Evolutionary conservation across 768 basidiomycete species (phyloP).

Genomic region (Lyophyllum shimeji): DNA sequence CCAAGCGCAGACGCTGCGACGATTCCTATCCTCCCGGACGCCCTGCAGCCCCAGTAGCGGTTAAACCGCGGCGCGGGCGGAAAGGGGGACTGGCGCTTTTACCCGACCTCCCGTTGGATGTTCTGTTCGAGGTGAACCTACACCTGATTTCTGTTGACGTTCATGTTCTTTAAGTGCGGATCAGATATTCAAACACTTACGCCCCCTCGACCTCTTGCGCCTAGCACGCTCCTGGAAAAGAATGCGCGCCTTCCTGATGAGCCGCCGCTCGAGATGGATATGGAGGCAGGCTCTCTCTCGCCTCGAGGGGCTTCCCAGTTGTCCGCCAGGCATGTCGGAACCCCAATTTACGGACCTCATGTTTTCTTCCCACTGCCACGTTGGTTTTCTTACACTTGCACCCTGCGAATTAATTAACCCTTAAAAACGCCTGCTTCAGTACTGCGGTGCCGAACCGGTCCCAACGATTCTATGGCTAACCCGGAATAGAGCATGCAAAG

Average conservation of each 20-base stretch:
- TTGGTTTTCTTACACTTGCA: constrained; percentile 21
- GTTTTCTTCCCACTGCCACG: constrained; percentile 44
- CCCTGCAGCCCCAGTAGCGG: background rate
- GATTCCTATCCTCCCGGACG: background rate
- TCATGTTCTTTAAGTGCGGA: background rate
- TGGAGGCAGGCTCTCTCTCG: constrained; percentile 41
- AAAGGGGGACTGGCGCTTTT: constrained; percentile 12
- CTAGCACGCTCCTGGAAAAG: constrained; percentile 42
- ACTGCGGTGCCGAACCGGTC: constrained; percentile 17
- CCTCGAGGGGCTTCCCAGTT: constrained; percentile 39
- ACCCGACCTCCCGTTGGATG: constrained; percentile 16
- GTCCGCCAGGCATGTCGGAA: constrained; percentile 43
- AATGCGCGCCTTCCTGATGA: constrained; percentile 41
- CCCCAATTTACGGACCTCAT: constrained; percentile 43
- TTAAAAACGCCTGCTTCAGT: constrained; percentile 13
- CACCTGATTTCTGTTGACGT: background rate
- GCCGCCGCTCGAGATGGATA: constrained; percentile 34
- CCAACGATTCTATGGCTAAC: constrained; percentile 19
- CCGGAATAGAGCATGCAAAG: constrained; percentile 19
- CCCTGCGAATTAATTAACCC: constrained; percentile 5
- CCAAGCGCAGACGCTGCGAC: constrained; percentile 2
- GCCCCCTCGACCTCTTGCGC: constrained; percentile 44
- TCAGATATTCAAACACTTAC: constrained; percentile 42
- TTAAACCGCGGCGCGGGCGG: constrained; percentile 7
- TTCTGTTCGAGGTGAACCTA: constrained; percentile 14